These are phyloP conservation scores for Pelargonium citronellum DNA, from an alignment of 441 rosid genomes.

Conservation along the genomic window DNA sequence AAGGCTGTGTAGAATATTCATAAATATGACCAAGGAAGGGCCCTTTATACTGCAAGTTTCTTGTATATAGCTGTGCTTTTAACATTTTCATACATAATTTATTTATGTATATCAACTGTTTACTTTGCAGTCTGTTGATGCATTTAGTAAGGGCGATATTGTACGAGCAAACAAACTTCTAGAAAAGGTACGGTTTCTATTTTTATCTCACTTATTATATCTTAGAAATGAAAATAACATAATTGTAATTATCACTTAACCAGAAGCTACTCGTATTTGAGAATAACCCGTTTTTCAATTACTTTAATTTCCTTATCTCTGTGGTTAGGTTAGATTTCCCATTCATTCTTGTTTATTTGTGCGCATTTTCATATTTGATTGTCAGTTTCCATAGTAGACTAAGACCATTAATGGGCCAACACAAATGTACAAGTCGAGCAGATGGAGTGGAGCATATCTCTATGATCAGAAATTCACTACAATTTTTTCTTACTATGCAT, in stretches of 20 bases:
- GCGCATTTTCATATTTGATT: neutral
- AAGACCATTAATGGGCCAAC: neutral
- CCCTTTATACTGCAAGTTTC: conserved; percentile 10
- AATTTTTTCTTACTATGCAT: neutral
- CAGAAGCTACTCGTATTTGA: neutral
- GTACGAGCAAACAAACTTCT: conserved; percentile 45
- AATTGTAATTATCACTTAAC: neutral
- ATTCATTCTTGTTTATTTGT: neutral
- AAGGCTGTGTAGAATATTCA: neutral
- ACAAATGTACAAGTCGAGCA: neutral
- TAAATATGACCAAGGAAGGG: neutral
- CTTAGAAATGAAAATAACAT: conserved; percentile 5
- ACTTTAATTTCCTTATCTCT: neutral
- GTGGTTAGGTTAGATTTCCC: neutral
- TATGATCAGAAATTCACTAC: neutral
- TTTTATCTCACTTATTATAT: neutral
- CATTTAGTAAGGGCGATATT: conserved; percentile 42
- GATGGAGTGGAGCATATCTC: too few relatives aligned
- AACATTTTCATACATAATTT: neutral
- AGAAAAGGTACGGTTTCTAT: conserved; percentile 33
- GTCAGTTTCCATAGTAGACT: neutral
- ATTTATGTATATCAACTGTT: conserved; percentile 2
- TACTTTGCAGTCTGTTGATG: conserved; percentile 50
- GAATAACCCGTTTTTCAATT: neutral
- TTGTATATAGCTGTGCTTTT: too few relatives aligned